Conservation (phyloP, 331 rosid species). For the Dryas integrifolia region DNA sequence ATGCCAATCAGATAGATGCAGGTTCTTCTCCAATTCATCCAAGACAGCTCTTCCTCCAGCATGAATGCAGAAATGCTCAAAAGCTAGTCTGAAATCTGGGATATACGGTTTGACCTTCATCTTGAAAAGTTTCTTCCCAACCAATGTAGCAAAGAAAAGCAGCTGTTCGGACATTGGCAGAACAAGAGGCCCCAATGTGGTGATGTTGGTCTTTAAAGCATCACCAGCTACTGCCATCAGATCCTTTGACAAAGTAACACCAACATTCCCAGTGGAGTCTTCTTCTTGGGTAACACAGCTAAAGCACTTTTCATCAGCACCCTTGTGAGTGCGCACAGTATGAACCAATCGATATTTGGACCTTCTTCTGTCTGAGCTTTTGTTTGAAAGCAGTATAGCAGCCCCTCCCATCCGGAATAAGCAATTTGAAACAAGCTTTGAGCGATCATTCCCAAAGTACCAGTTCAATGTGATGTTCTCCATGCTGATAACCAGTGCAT, state of each 20-base stretch:
- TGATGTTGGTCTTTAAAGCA: conserved; percentile 84
- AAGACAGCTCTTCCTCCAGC: conserved; percentile 95
- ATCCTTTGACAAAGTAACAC: conserved; percentile 86
- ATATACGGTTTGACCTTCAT: conserved; percentile 94
- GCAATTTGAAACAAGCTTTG: conserved; percentile 90
- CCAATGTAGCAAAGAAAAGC: conserved; percentile 70
- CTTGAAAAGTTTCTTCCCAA: conserved; percentile 70
- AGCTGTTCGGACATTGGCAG: conserved; percentile 89
- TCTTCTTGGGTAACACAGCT: conserved; percentile 91
- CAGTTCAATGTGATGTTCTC: conserved; percentile 94
- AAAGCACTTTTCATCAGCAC: conserved; percentile 86
- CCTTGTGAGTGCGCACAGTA: conserved; percentile 89
- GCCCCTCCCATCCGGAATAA: conserved; percentile 96
- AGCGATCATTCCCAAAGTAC: conserved; percentile 91
- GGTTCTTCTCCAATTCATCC: conserved; percentile 90
- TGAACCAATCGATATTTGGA: conserved; percentile 71
- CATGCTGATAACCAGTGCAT: conserved; percentile 86
- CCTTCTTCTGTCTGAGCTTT: conserved; percentile 68
- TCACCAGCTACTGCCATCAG: conserved; percentile 95
- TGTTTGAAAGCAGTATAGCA: conserved; percentile 77
- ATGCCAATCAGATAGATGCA: conserved; percentile 90
- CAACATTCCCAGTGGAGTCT: conserved; percentile 66
- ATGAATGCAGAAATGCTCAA: conserved; percentile 92
- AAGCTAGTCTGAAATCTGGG: conserved; percentile 89
- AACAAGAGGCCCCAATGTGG: conserved; percentile 88